A percentile compares a stretch with the other conserved stretches of the same genome.
These are phyloP conservation scores for Breynia disticha DNA, from an alignment of 441 rosid species.

Conservation along the genomic window DNA sequence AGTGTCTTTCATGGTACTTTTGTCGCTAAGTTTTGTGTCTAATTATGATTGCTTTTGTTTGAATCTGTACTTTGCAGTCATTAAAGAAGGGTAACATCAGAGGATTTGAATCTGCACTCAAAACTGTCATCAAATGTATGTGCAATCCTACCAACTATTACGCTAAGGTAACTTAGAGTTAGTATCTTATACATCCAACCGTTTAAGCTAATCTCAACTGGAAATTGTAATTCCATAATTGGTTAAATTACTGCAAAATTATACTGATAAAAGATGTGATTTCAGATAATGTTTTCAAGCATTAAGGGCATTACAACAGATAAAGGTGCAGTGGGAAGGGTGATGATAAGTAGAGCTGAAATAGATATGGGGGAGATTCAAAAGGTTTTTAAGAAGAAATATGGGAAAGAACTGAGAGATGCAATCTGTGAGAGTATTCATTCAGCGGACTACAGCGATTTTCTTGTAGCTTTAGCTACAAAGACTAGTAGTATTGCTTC, in stretches of 20 bases:
- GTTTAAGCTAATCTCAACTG: too few species aligned
- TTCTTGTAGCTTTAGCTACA: constrained; percentile 35
- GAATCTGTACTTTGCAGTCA: constrained; percentile 20
- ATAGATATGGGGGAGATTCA: constrained; percentile 40
- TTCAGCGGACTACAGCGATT: constrained; percentile 41
- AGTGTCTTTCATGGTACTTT: neutral
- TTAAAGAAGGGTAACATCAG: constrained; percentile 27
- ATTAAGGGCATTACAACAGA: constrained; percentile 26
- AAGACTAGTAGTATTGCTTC: constrained; percentile 2
- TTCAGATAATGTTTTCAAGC: constrained; percentile 29
- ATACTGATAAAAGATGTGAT: neutral
- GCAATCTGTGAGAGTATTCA: constrained; percentile 30
- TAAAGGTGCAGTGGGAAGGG: constrained; percentile 26
- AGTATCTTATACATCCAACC: neutral
- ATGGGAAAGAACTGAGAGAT: constrained; percentile 33
- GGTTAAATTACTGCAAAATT: too few species aligned
- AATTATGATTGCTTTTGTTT: neutral
- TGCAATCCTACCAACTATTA: constrained; percentile 32
- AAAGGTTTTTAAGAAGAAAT: constrained; percentile 27
- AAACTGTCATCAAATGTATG: constrained; percentile 42
- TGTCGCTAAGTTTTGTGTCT: neutral
- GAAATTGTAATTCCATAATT: too few species aligned
- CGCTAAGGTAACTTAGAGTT: constrained; percentile 34
- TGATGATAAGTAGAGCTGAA: constrained; percentile 44
- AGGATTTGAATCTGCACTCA: constrained; percentile 36